phyloP scores from a whole-genome alignment of 306 rosid species.

The Quercus parvula region DNA sequence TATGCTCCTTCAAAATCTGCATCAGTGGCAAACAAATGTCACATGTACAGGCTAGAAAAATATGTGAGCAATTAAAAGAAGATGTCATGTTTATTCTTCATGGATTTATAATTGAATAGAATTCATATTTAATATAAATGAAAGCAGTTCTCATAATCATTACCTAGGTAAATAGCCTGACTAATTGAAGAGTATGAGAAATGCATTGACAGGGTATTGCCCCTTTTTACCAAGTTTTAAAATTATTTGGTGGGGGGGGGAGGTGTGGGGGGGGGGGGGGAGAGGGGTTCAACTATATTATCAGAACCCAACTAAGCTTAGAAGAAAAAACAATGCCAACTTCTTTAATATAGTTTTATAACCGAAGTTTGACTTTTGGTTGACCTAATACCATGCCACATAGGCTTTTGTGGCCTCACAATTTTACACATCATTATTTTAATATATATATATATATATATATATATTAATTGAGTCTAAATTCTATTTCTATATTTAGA shows the following conservation, averaged over 20 bases:
- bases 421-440: too few species aligned
- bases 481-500: too few species aligned
- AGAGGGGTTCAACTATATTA: too few species aligned
- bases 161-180: not conserved
- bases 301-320: not conserved
- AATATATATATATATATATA: too few species aligned
- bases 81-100: not conserved
- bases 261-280: too few species aligned
- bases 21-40: constrained; percentile 19
- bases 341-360: too few species aligned
- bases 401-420: too few species aligned
- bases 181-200: not conserved
- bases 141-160: not conserved
- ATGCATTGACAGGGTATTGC: not conserved
- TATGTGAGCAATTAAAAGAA: not conserved
- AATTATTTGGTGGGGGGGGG: not conserved
- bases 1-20: constrained; percentile 89
- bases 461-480: too few species aligned
- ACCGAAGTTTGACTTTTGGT: too few species aligned
- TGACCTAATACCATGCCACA: too few species aligned
- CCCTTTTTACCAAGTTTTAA: not conserved
- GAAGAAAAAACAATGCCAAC: not conserved
- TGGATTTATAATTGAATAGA: not conserved
- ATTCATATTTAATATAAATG: not conserved
- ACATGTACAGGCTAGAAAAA: not conserved